Base-by-base conservation (phyloP, 1,284 basidiomycete genomes). In the Naganishia sp. region DNA sequence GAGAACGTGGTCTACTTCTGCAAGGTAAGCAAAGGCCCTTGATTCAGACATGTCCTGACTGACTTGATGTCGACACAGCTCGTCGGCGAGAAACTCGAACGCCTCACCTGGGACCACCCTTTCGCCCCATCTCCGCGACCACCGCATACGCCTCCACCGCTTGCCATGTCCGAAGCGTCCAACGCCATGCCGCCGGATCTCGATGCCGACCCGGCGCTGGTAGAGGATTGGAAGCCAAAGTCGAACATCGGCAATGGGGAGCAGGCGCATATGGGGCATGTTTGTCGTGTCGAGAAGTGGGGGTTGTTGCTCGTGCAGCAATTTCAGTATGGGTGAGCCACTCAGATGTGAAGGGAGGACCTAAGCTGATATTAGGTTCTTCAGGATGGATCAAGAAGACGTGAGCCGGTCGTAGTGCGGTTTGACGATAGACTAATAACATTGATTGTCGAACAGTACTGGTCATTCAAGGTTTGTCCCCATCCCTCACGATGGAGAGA, bases 241-340 rank as follows among this genome's bases (percentile, higher is more conserved):
- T 35, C 10, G 7, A 23, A 49, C 7, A 35, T 18, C 15, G 57
- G 57, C 21, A 23, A 61, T 3, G 57, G 57, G n/a, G 57, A 61
- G 15, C 57, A 61, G 15, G 25, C 43, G 15, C 57, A 61, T 51
- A 10, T 61, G n/a, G 47, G 47, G 47, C 57, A 61, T 51, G n/a
- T 47, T 18, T 61, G 57, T 42, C 49, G 17, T 1, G 57, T 61
- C 7, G 35, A 50, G 57, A 35, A 41, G 35, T 50, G 45, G 57
- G 57, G 57, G n/a, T 51, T 61, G 21, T 41, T 61, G 32, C 47
- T 61, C 17, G 47, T 61, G 28, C 57, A 61, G 35, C 57, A 61
- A 47, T 61, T 61, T n/a, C 57, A 61, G 15, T 61, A 61, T 61
- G 57, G 57, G 57, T 61, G 47, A 51, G 57, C 47, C 41, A 13